These are phyloP conservation scores for Allomyces javanicus DNA, from an alignment of 192 early-diverging fungal species.

Conservation along the genomic window DNA sequence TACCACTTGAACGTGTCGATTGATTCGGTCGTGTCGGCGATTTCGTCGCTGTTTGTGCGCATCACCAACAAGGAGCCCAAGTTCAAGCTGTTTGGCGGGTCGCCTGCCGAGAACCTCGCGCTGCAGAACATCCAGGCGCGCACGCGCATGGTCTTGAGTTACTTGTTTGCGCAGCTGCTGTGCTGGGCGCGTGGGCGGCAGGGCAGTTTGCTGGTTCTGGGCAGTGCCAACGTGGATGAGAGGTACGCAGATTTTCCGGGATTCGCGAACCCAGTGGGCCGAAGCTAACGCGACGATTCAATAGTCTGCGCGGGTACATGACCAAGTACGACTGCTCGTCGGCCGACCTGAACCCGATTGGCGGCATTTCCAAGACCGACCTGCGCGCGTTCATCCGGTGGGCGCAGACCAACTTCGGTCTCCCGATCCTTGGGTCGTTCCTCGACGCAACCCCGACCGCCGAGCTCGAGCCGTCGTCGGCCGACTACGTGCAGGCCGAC, in stretches of 20 bases:
- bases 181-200: slow-evolving; percentile 54
- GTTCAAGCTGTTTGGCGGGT: slow-evolving; percentile 73
- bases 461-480: slow-evolving; percentile 82
- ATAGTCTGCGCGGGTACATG: slow-evolving; percentile 80
- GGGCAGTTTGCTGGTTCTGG: slow-evolving; percentile 73
- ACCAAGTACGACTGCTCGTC: slow-evolving; percentile 98
- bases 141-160: slow-evolving; percentile 83
- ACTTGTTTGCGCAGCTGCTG: slow-evolving; percentile 87
- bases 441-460: slow-evolving; percentile 77
- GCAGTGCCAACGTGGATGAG: slow-evolving; percentile 96
- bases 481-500: slow-evolving; percentile 64
- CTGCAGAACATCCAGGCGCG: slow-evolving; percentile 96
- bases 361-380: slow-evolving; percentile 77
- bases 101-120: slow-evolving; percentile 69
- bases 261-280: neutral
- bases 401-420: slow-evolving; percentile 34
- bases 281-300: neutral
- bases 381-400: slow-evolving; percentile 64
- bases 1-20: slow-evolving; percentile 84
- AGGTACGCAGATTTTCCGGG: slow-evolving; percentile 21
- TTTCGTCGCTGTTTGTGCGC: slow-evolving; percentile 51
- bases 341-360: slow-evolving; percentile 94
- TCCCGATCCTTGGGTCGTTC: slow-evolving; percentile 56
- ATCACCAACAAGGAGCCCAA: slow-evolving; percentile 53
- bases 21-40: slow-evolving; percentile 54